Base-by-base conservation (phyloP, 164 flowering plant species). In the Annona cherimola region DNA sequence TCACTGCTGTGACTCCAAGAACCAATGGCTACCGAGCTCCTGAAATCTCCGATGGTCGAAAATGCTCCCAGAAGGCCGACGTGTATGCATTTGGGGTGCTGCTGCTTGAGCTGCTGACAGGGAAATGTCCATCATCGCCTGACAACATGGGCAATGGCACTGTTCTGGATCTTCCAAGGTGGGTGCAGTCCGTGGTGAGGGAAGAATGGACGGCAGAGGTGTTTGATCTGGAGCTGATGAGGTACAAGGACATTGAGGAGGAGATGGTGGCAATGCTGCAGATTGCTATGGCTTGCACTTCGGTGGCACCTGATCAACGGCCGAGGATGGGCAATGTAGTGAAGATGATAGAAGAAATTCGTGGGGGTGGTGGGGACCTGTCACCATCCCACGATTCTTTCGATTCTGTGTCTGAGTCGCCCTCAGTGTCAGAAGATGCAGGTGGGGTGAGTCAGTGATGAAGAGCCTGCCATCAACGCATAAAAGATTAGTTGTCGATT, bases 191-290 rank as follows among this genome's bases (percentile, higher is more conserved):
- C 0, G 98, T 91, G 66, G 98, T 93, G 71, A 84, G 97, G 76
- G 98, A 93, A 79, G 98, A 93, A 69, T 93, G 98, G 98, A 93
- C 98, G 45, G 92, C 98, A 2, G 98, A 93, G 86, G 97, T 93
- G 42, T 93, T 93, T 54, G 97, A 93, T 79, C 62, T 91, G 85
- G 98, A 93, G 88, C 79, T 93, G 64, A 89, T 91, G 98, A 86
- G 92, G 85, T 91, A 90, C 69, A 90, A 88, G 79, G 93, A 86
- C 69, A 88, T 90, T 2, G 95, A 93, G 73, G 95, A 93, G 80
- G 98, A 91, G 71, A 89, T 93, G 98, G 96, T 93, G 76, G 93
- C 89, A 50, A 67, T 93, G 80, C 68, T 91, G 74, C 98, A 93
- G 84, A 79, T 93, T 9, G 98, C 88, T 0, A 78, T 91, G 86